phyloP scores from a whole-genome alignment of 2,329 filamentous ascomycete species.

The Colletotrichum sp. region DNA sequence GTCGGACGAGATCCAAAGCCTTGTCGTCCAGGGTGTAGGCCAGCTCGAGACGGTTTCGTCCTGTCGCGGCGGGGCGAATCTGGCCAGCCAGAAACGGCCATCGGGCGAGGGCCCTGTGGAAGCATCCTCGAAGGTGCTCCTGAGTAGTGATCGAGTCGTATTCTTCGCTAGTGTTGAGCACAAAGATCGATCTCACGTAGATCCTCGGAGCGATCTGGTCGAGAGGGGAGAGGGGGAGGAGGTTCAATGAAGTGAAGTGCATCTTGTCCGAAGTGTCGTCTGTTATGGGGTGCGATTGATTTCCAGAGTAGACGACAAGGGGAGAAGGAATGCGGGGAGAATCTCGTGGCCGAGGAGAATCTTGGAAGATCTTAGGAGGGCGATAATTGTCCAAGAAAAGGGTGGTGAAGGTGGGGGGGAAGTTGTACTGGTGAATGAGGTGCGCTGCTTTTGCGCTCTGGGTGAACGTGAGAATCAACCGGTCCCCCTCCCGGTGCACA shows the following conservation, averaged over 20 bases:
- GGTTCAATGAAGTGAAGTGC: neutral
- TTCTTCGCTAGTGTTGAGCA: neutral
- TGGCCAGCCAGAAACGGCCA: slow-evolving; percentile 14
- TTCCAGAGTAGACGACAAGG: neutral
- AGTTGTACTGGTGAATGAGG: neutral
- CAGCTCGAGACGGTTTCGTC: slow-evolving; percentile 1
- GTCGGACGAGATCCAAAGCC: neutral
- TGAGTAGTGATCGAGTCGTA: neutral
- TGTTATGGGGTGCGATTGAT: accelerated
- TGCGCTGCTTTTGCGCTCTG: neutral
- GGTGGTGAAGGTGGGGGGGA: neutral
- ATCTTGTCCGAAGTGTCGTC: accelerated
- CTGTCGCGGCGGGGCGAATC: neutral
- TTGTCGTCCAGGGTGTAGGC: neutral
- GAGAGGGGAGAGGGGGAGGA: neutral
- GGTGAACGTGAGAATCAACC: neutral
- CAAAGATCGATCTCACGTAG: slow-evolving; percentile 4
- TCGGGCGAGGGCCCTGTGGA: neutral
- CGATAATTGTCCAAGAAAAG: neutral
- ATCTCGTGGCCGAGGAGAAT: neutral
- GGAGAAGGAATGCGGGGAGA: neutral
- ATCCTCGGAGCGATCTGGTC: slow-evolving; percentile 17
- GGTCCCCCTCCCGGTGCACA: neutral
- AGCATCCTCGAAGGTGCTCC: neutral
- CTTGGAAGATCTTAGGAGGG: neutral